Evolutionary conservation across 192 early-diverging fungal genomes (phyloP), one percentile per base, ranked within the genome.

Genomic region (Coemansia sp.): DNA sequence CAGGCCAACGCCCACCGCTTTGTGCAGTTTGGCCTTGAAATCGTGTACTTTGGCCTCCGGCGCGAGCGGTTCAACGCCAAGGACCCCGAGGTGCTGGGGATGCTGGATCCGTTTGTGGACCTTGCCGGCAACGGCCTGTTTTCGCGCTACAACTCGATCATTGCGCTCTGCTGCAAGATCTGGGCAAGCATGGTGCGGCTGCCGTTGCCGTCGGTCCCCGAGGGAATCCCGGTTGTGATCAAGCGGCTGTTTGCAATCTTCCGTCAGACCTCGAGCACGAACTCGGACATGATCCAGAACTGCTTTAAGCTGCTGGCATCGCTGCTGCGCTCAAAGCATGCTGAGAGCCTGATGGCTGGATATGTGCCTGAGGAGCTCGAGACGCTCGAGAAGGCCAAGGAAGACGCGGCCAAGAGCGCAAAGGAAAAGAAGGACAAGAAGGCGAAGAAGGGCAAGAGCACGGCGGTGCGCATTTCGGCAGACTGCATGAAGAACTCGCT

Each of bases 21-120:
- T 77, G 89, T 97, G 43, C 84, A 91, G 50, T 98, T 99, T 84
- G 96, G 96, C 0, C 67, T 99, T 19, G 82, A 83, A n/a, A 77
- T 98, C 10, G 81, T 99, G 52, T 78, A 91, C 24, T 77, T 84
- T 0, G 84, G 86, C 0, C 65, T 99, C 29, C 81, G 71, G 45
- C 80, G 82, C 65, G 81, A 81, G 53, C 83, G 85, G 48, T 80
- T 87, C 55, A 80, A 80, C 11, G 69, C 73, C 1, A 81, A 83
- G 23, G 57, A 67, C 22, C 42, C 69, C 0, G 82, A 89, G 48
- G 83, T 92, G 46, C 54, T 92, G 19, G 69, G 81, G 1, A 81
- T 95, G 69, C 58, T 98, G 25, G 86, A 92, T 62, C 88, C 91
- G 9, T 84, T 99, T 60, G 86, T 98, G 8, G 80, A 83, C 40